Percentiles rank a stretch among this genome's conserved stretches.
Evolutionary conservation across 2,329 filamentous ascomycete species (phyloP).

Genomic region (Trichoderma guizhouense): DNA sequence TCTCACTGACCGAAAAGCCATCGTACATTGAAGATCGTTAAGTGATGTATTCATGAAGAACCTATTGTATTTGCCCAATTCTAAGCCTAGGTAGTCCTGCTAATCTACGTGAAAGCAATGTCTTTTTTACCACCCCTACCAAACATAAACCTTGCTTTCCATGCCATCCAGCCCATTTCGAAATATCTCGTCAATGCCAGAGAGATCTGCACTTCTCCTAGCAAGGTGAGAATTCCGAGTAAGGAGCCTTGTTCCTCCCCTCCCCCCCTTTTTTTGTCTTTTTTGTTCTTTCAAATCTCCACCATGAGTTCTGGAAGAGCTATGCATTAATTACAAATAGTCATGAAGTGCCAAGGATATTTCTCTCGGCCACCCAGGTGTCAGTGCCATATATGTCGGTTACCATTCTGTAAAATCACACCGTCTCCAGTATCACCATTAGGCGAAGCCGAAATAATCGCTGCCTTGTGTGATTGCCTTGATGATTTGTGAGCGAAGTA

Average conservation of each 20-base stretch:
- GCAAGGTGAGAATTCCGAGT: constrained; percentile 6
- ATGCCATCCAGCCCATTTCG: constrained; percentile 3
- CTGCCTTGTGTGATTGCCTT: constrained; percentile 97
- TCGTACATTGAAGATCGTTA: neutral
- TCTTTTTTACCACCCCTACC: constrained; percentile 19
- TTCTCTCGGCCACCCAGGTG: neutral
- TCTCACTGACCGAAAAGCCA: neutral
- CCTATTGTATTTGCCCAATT: constrained; percentile 14
- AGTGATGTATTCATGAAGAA: neutral
- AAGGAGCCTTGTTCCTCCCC: neutral
- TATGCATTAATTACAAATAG: constrained; percentile 18
- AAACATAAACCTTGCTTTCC: constrained; percentile 8
- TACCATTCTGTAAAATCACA: neutral
- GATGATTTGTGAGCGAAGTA: constrained; percentile 79
- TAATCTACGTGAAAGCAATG: constrained; percentile 15
- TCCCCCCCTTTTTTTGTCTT: neutral
- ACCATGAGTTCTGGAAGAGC: constrained; percentile 15
- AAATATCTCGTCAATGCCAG: constrained; percentile 11
- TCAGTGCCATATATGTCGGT: neutral
- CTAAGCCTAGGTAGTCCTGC: constrained; percentile 10
- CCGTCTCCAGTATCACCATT: constrained; percentile 32
- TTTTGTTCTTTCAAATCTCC: neutral
- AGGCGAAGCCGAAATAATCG: constrained; percentile 97
- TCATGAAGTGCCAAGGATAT: constrained; percentile 7
- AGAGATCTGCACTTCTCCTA: constrained; percentile 36